These are phyloP conservation scores for Theobroma cacao DNA, from an alignment of 345 rosid species.

Conservation along the genomic window DNA sequence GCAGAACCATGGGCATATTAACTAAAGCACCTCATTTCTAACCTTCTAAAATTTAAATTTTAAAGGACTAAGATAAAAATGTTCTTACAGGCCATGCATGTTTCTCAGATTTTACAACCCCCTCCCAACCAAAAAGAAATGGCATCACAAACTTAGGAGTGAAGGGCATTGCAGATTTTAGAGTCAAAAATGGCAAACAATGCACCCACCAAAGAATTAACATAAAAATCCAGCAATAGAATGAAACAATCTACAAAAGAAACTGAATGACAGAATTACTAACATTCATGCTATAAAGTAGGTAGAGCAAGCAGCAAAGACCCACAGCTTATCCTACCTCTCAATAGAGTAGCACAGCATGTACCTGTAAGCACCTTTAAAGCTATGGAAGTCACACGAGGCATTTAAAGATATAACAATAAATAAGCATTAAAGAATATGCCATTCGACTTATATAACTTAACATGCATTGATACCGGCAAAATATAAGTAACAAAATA, in stretches of 20 bases:
- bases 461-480: constrained; percentile 12
- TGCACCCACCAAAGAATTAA: constrained; percentile 7
- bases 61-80: not conserved
- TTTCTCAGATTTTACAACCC: not conserved
- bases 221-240: constrained; percentile 12
- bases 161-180: not conserved
- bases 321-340: constrained; percentile 53
- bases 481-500: constrained; percentile 19
- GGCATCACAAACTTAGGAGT: not conserved
- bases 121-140: not conserved
- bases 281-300: constrained; percentile 45
- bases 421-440: constrained; percentile 1
- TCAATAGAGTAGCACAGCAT: constrained; percentile 44
- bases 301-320: constrained; percentile 50
- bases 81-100: constrained; percentile 5
- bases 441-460: constrained; percentile 4
- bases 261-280: constrained; percentile 38
- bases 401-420: not conserved
- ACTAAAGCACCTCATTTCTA: not conserved
- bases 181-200: not conserved
- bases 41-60: not conserved
- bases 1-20: not conserved
- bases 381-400: constrained; percentile 25
- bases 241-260: constrained; percentile 22
- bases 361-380: constrained; percentile 50